Conservation (phyloP, 306 rosid species). For the Quercus parvula region DNA sequence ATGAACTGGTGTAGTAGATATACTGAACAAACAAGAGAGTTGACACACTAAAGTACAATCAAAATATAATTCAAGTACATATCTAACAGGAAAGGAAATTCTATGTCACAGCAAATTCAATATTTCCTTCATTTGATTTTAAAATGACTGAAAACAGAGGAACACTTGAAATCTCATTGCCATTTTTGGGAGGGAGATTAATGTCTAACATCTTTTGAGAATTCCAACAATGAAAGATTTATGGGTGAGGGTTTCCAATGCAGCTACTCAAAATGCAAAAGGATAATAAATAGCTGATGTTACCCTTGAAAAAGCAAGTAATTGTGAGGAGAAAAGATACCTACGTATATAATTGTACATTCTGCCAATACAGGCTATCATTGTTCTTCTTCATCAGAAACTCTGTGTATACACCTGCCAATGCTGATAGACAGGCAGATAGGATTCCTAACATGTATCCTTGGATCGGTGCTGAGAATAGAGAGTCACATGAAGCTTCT, state of each 20-base stretch:
- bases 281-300: not conserved
- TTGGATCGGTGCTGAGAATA: slow-evolving; percentile 84
- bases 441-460: slow-evolving; percentile 83
- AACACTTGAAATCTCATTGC: not conserved
- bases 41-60: not conserved
- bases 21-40: not conserved
- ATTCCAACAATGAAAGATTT: not conserved
- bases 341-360: slow-evolving; percentile 90
- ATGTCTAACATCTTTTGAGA: not conserved
- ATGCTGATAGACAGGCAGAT: slow-evolving; percentile 96
- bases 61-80: not conserved
- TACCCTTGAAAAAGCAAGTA: not conserved
- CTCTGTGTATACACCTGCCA: slow-evolving; percentile 93
- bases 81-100: not conserved
- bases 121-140: not conserved
- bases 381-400: slow-evolving; percentile 95
- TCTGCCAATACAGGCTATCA: slow-evolving; percentile 97
- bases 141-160: not conserved
- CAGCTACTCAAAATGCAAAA: not conserved
- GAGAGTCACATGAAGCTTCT: slow-evolving; percentile 79
- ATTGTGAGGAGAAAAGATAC: slow-evolving; percentile 39
- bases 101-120: not conserved
- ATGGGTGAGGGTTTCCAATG: not conserved
- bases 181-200: not conserved
- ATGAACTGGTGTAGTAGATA: not conserved